phyloP scores from a whole-genome alignment of 2,329 filamentous ascomycete species.

The Colletotrichum sp. region DNA sequence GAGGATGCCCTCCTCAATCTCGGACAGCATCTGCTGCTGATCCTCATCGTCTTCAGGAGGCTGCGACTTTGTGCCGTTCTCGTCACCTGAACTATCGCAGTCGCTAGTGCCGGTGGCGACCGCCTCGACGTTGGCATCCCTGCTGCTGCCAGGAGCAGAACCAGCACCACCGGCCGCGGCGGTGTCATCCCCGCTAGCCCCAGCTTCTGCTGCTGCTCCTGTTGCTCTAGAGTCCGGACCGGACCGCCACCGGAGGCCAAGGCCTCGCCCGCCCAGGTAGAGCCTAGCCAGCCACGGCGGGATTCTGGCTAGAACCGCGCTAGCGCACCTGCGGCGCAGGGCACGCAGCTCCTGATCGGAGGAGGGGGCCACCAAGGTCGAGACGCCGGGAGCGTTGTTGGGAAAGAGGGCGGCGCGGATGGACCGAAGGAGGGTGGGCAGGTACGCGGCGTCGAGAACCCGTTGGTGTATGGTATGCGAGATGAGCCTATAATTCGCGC shows the following conservation, averaged over 20 bases:
- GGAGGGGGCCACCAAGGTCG: conserved; percentile 64
- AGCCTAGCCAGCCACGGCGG: conserved; percentile 52
- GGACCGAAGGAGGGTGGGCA: conserved; percentile 71
- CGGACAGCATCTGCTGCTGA: conserved; percentile 55
- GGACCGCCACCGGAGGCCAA: conserved; percentile 28
- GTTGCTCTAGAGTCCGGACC: conserved; percentile 18
- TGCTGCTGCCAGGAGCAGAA: neutral
- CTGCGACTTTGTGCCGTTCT: conserved; percentile 21
- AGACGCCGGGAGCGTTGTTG: conserved; percentile 75
- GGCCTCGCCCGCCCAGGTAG: conserved; percentile 52
- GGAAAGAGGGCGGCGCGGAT: conserved; percentile 85
- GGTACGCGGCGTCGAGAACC: conserved; percentile 66
- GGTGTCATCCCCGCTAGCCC: neutral
- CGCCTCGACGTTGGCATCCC: conserved; percentile 26
- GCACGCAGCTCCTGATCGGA: conserved; percentile 63
- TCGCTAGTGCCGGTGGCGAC: conserved; percentile 23
- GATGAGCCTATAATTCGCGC: conserved; percentile 52
- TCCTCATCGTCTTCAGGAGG: conserved; percentile 39
- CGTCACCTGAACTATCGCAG: conserved; percentile 16
- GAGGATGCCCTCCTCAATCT: conserved; percentile 69
- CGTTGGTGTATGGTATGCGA: conserved; percentile 61
- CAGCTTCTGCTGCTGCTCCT: neutral
- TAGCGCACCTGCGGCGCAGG: conserved; percentile 72
- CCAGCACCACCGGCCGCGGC: neutral
- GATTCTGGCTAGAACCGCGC: conserved; percentile 55